These are phyloP conservation scores for Monilinia fructigena DNA, from an alignment of 2,329 filamentous ascomycete species.

Conservation along the genomic window DNA sequence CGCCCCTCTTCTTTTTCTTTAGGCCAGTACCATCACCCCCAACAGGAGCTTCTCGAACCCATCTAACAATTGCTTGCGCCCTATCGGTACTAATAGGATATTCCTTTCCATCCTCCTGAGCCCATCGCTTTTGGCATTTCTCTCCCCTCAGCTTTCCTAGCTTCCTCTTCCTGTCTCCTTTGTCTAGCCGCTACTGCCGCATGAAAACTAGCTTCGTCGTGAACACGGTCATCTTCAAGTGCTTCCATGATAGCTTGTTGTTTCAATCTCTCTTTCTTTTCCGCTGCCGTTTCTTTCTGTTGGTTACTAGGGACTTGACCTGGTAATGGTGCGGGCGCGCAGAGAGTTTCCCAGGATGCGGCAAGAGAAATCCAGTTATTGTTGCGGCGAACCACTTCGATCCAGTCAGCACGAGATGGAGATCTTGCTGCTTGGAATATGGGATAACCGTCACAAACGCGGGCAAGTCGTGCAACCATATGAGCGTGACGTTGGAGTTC, in stretches of 20 bases:
- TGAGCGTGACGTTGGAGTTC: conserved; percentile 77
- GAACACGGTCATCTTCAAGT: conserved; percentile 64
- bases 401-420: conserved; percentile 75
- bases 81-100: conserved; percentile 69
- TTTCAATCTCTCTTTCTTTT: conserved; percentile 58
- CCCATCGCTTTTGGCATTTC: conserved; percentile 55
- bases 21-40: conserved; percentile 38
- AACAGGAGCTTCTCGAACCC: conserved; percentile 61
- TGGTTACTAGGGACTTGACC: conserved; percentile 39
- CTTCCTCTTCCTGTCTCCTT: conserved; percentile 54
- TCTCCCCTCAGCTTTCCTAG: conserved; percentile 34
- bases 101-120: conserved; percentile 64
- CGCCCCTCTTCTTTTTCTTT: conserved; percentile 43
- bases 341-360: conserved; percentile 69
- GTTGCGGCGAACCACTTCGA: conserved; percentile 66
- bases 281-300: conserved; percentile 49
- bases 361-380: conserved; percentile 68
- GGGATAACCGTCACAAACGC: conserved; percentile 76
- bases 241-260: conserved; percentile 67
- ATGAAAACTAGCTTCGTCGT: conserved; percentile 65
- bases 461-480: conserved; percentile 73
- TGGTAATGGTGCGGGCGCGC: conserved; percentile 57
- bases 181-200: conserved; percentile 62
- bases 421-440: conserved; percentile 73
- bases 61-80: conserved; percentile 65